Conservation (phyloP, 495 filamentous ascomycete species). For the Lasiosphaeria hispida region DNA sequence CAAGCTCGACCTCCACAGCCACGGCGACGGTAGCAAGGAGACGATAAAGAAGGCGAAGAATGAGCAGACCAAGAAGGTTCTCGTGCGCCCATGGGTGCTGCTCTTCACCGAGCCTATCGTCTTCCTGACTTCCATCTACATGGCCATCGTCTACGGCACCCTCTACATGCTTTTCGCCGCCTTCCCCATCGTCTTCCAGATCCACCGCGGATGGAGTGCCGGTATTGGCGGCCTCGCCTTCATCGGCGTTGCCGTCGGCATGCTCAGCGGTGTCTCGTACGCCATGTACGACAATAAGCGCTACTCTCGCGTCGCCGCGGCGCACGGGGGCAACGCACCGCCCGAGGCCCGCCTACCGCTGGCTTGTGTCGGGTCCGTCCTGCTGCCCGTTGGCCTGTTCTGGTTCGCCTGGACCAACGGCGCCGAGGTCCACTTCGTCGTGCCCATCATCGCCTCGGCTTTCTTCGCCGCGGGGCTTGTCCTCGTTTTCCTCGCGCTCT, state of each 20-base stretch:
- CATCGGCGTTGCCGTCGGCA: constrained; percentile 74
- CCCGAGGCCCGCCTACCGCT: constrained; percentile 80
- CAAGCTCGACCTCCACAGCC: constrained; percentile 56
- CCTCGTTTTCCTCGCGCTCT: constrained; percentile 66
- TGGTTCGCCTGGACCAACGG: constrained; percentile 62
- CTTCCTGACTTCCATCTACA: constrained; percentile 68
- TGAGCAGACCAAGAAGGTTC: constrained; percentile 46
- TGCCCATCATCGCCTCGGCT: constrained; percentile 44
- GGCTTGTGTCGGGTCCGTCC: constrained; percentile 59
- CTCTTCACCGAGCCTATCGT: constrained; percentile 82
- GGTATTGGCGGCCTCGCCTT: constrained; percentile 79
- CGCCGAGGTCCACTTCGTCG: constrained; percentile 50
- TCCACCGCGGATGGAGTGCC: constrained; percentile 65
- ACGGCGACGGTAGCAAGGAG: constrained; percentile 7
- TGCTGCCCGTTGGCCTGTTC: constrained; percentile 55
- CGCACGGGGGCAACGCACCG: constrained; percentile 53
- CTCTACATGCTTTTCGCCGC: constrained; percentile 89
- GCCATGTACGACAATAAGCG: constrained; percentile 66
- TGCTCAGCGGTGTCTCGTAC: constrained; percentile 62
- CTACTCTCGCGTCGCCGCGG: constrained; percentile 53
- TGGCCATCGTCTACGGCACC: constrained; percentile 78
- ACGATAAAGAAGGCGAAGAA: constrained; percentile 41
- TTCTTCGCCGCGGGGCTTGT: constrained; percentile 51
- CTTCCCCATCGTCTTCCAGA: constrained; percentile 76
- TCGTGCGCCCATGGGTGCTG: constrained; percentile 71